Percentiles rank a stretch among this genome's conserved stretches.
phyloP scores from a whole-genome alignment of 345 rosid species.

The Salix purpurea region DNA sequence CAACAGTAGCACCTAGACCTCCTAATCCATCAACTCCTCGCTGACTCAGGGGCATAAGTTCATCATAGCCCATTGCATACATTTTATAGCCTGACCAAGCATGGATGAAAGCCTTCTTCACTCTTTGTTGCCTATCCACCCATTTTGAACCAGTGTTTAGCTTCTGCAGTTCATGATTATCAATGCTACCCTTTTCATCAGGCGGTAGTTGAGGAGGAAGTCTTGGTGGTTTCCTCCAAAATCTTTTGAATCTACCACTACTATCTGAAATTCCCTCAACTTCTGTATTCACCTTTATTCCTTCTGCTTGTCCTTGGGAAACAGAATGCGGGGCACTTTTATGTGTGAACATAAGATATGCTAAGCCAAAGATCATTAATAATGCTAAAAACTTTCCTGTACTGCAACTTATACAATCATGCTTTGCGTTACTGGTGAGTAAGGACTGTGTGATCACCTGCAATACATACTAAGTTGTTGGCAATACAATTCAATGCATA shows the following conservation, averaged over 20 bases:
- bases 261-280: slow-evolving; percentile 33
- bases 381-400: slow-evolving; percentile 73
- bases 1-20: slow-evolving; percentile 94
- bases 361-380: slow-evolving; percentile 66
- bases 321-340: slow-evolving; percentile 34
- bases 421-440: slow-evolving; percentile 46
- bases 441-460: slow-evolving; percentile 75
- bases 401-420: slow-evolving; percentile 64
- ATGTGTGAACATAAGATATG: slow-evolving; percentile 52
- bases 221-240: slow-evolving; percentile 79
- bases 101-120: slow-evolving; percentile 77
- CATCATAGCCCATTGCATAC: slow-evolving; percentile 88
- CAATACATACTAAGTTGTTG: slow-evolving; percentile 1
- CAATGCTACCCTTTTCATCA: slow-evolving; percentile 45
- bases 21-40: slow-evolving; percentile 82
- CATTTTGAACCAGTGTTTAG: slow-evolving; percentile 43
- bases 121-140: slow-evolving; percentile 63
- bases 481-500: not conserved
- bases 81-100: slow-evolving; percentile 95
- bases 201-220: slow-evolving; percentile 87
- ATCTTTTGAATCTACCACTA: slow-evolving; percentile 41
- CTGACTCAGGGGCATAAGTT: slow-evolving; percentile 79
- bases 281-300: slow-evolving; percentile 22
- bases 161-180: slow-evolving; percentile 23
- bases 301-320: slow-evolving; percentile 28